Conservation (phyloP, 2,329 filamentous ascomycete genomes). For the Curvularia sp. region DNA sequence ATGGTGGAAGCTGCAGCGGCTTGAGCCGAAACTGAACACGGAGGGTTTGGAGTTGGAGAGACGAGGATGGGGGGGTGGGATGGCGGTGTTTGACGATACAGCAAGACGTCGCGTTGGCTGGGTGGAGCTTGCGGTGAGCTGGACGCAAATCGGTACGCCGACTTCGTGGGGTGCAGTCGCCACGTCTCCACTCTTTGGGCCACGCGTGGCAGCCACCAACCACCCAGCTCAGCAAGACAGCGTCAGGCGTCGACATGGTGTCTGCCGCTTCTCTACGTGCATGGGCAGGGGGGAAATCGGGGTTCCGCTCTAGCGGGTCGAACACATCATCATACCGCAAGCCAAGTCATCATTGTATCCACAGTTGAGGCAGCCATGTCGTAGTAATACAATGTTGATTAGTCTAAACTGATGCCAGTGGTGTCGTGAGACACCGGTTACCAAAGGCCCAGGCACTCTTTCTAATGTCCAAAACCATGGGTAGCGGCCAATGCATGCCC, state of each 20-base stretch:
- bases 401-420: constrained; percentile 44
- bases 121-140: constrained; percentile 28
- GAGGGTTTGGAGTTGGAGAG: constrained; percentile 4
- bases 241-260: not conserved
- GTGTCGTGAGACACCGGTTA: constrained; percentile 44
- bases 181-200: constrained; percentile 38
- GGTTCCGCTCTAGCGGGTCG: constrained; percentile 18
- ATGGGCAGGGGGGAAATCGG: not conserved
- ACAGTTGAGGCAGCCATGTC: constrained; percentile 7
- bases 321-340: constrained; percentile 17
- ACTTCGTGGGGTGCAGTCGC: constrained; percentile 38
- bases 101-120: constrained; percentile 21
- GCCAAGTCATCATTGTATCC: constrained; percentile 7
- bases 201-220: constrained; percentile 36
- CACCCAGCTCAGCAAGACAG: not conserved
- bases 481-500: constrained; percentile 32
- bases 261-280: constrained; percentile 15
- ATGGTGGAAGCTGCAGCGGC: constrained; percentile 39
- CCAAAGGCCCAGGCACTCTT: constrained; percentile 43
- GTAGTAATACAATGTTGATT: constrained; percentile 45
- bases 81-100: constrained; percentile 6
- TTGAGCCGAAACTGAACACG: not conserved
- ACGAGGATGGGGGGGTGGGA: constrained; percentile 7
- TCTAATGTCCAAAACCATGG: constrained; percentile 38
- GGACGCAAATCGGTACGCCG: constrained; percentile 30